These are phyloP conservation scores for Glebionis coronaria DNA, from an alignment of 129 eudicot species.

Conservation along the genomic window DNA sequence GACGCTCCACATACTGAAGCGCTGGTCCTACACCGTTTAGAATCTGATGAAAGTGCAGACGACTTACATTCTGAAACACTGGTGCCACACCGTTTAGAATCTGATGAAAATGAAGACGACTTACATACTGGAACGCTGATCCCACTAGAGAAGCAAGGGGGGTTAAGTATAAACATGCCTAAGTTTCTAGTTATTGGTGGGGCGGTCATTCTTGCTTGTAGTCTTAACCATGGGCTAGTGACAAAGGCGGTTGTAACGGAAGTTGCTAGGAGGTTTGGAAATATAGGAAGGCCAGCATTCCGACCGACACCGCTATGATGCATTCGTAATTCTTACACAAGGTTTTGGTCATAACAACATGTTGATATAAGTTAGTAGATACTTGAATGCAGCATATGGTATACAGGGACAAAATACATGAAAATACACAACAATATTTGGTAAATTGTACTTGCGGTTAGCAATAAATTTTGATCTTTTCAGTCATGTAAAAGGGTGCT, in stretches of 20 bases:
- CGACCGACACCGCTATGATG: constrained; percentile 36
- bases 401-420: neutral
- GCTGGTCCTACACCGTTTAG: neutral
- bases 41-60: constrained; percentile 37
- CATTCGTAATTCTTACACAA: neutral
- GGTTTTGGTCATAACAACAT: neutral
- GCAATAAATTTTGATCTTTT: too few species aligned
- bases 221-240: constrained; percentile 66
- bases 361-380: neutral
- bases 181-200: constrained; percentile 68
- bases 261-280: constrained; percentile 61
- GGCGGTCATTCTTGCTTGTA: constrained; percentile 63
- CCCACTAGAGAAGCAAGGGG: constrained; percentile 40
- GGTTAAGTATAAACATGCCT: constrained; percentile 41
- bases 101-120: constrained; percentile 32
- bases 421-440: too few species aligned
- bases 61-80: constrained; percentile 27
- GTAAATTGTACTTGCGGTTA: too few species aligned
- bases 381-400: neutral
- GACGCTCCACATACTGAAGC: constrained; percentile 27
- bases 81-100: constrained; percentile 18
- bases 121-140: constrained; percentile 26
- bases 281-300: constrained; percentile 51
- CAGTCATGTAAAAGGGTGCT: too few species aligned
- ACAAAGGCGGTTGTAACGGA: constrained; percentile 57